Evolutionary conservation across 2,329 filamentous ascomycete species (phyloP), one percentile per base, ranked within the genome.

Genomic region (Monosporascus sp.): DNA sequence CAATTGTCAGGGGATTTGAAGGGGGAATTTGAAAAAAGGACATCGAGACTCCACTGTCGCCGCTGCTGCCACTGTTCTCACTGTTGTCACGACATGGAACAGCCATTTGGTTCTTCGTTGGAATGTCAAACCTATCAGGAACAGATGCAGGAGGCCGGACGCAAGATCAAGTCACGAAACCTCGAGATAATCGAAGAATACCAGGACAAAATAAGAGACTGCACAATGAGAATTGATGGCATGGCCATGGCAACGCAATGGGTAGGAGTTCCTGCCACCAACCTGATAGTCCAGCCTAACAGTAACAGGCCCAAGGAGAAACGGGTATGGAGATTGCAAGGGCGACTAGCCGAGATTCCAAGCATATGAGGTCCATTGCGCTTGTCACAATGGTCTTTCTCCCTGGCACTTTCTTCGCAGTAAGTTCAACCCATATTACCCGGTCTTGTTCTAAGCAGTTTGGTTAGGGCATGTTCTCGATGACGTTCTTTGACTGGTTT

Each of bases 201-300:
- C 24, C 63, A 68, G 1, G 63, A 67, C 1, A 67, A 64, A 46
- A 65, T 68, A 3, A 52, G 62, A 36, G 65, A 69, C 6, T 70
- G 65, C 34, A 62, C 60, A 0, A 69, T 70, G 65, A 57, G 65
- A n/a, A 45, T 70, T 1, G 67, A 70, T 15, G 66, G 65, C 3
- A 69, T 70, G 65, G 59, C 62, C 6, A 67, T 70, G 62, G 61
- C 67, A 15, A 70, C 64, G 3, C 66, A 70, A 63, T 68, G 64
- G 66, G 68, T 68, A 59, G 39, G 59, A 45, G 9, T 6, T 27
- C 17, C 48, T 37, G 8, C 27, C 38, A 5, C 9, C 17, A 6
- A n/a, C 44, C 34, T n/a, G 24, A 14, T 18, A 22, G 18, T 5
- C 39, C 22, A n/a, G 11, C 50, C 47, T 46, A 37, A 48, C 39